Evolutionary conservation across 768 basidiomycete species (phyloP).

Genomic region (Lepiota brunneoincarnata): DNA sequence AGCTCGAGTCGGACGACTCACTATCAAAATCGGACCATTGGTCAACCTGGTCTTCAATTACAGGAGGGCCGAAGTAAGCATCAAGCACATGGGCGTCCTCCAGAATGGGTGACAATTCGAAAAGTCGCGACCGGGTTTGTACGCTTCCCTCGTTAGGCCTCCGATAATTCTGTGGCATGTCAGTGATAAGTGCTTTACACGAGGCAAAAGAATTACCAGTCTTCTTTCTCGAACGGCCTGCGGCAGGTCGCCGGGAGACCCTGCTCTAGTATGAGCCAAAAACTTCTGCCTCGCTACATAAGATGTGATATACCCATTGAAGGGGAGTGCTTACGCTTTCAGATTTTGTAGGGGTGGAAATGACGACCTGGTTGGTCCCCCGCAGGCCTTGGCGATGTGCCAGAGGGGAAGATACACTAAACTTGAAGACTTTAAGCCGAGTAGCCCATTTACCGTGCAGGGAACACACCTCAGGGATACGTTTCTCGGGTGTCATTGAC

Average conservation of each 20-base stretch:
- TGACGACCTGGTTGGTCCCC: not conserved
- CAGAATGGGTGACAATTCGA: conserved; percentile 35
- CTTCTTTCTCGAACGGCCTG: not conserved
- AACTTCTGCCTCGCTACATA: not conserved
- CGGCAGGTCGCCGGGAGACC: not conserved
- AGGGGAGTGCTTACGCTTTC: not conserved
- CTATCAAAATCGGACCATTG: conserved; percentile 10
- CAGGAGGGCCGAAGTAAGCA: conserved; percentile 11
- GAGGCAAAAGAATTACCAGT: not conserved
- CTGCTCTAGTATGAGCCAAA: not conserved
- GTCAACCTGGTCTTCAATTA: not conserved
- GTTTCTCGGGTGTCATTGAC: not conserved
- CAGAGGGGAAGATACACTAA: not conserved
- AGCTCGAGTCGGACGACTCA: conserved; percentile 26
- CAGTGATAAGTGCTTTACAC: not conserved
- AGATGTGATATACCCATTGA: not conserved
- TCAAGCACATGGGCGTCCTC: conserved; percentile 28
- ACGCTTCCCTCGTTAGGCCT: conserved; percentile 7
- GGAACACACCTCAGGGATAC: not conserved
- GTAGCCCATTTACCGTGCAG: not conserved
- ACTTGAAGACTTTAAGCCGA: not conserved
- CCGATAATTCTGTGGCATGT: conserved; percentile 10
- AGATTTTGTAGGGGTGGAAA: not conserved
- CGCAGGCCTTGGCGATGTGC: not conserved
- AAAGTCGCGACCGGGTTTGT: conserved; percentile 19